phyloP scores from a whole-genome alignment of 2,329 filamentous ascomycete genomes.

The Sporothrix phasma region DNA sequence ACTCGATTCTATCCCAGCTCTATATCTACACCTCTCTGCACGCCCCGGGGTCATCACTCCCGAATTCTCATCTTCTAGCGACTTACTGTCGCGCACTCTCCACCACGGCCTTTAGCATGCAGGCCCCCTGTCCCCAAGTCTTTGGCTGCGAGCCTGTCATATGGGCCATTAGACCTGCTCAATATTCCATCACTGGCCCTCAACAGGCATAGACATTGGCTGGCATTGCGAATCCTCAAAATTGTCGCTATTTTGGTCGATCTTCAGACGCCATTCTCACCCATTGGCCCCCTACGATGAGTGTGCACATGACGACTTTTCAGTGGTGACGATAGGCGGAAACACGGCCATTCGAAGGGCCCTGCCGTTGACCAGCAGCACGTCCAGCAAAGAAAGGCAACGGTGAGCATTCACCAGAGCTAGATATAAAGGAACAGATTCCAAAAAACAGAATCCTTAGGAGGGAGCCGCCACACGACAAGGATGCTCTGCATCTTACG shows the following conservation, averaged over 20 bases:
- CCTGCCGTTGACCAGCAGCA: neutral
- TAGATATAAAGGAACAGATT: neutral
- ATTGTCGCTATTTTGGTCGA: neutral
- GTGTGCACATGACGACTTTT: neutral
- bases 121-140: neutral
- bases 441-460: neutral
- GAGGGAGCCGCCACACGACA: constrained; percentile 3
- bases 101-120: neutral
- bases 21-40: neutral
- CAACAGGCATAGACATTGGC: neutral
- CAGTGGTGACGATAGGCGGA: neutral
- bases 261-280: neutral
- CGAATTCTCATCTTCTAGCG: neutral
- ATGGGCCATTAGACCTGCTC: neutral
- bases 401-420: no score
- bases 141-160: neutral
- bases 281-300: neutral
- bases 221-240: neutral
- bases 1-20: neutral
- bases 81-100: neutral
- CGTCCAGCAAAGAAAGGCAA: neutral
- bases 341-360: neutral
- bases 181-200: neutral
- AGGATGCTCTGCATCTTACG: neutral
- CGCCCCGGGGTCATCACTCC: neutral